Evolutionary conservation across 441 rosid genomes (phyloP).

Genomic region (Bocquillonia castaneifolia): DNA sequence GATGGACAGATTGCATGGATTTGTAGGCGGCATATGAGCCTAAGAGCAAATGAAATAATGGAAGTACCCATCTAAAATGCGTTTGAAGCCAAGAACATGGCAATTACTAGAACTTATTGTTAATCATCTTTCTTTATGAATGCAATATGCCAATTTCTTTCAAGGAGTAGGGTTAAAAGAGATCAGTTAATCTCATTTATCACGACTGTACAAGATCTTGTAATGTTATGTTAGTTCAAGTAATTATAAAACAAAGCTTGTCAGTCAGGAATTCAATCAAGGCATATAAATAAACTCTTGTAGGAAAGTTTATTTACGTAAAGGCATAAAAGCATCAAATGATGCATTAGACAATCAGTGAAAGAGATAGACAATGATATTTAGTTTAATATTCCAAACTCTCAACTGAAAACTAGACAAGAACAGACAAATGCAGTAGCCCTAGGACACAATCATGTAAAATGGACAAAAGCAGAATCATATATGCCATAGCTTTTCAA

Average conservation of each 20-base stretch:
- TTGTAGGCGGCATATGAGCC: constrained; percentile 76
- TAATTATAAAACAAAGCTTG: neutral
- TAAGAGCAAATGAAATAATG: constrained; percentile 66
- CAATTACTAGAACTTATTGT: constrained; percentile 17
- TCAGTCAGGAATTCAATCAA: neutral
- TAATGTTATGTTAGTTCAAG: neutral
- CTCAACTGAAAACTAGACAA: neutral
- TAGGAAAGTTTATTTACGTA: too few relatives aligned
- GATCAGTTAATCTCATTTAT: neutral
- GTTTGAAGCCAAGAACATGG: constrained; percentile 5
- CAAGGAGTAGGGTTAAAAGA: neutral
- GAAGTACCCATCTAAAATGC: constrained; percentile 65
- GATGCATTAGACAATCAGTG: neutral
- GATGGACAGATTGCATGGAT: constrained; percentile 90
- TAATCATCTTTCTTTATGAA: neutral
- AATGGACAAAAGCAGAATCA: constrained; percentile 20
- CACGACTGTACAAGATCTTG: neutral
- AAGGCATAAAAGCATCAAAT: neutral
- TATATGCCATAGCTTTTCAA: neutral
- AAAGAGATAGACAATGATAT: neutral
- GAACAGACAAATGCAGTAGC: neutral
- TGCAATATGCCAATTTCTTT: neutral
- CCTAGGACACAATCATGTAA: constrained; percentile 4
- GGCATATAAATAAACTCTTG: too few relatives aligned
- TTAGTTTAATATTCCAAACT: neutral